Base-by-base conservation (phyloP, 2,329 filamentous ascomycete genomes). In the Amylocarpus encephaloides region DNA sequence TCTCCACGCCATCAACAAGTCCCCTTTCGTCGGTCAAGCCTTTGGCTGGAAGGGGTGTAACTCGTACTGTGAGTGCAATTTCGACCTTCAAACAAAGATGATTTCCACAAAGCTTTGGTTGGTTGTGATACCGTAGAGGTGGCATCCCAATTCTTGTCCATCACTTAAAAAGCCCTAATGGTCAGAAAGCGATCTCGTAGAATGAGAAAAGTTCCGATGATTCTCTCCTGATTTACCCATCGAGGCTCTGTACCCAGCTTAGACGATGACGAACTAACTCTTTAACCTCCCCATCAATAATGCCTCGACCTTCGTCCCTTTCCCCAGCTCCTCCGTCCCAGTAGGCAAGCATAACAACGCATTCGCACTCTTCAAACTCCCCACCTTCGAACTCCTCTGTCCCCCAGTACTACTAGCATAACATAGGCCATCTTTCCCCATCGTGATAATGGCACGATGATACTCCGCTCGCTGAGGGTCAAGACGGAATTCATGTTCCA, bases 291-390 rank as follows among this genome's bases (percentile, higher is more conserved):
- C 80, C 83, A 97, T 90, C 63, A 97, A 66, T 61, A 96, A 69
- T 9, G 90, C 92, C 54, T 92, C 82, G 3, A 90, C 82, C 61
- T 74, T 80, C 46, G 78, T 70, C 0, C 90, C 90, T 64, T 86
- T 86, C 42, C 72, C 75, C 49, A 90, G 64, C n/a, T 73, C 74
- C 5, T 80, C 82, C 32, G 82, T 73, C 2, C 80, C 79, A 33
- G 76, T 74, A 0, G 86, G 86, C 70, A 94, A 71, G 60, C 85
- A 87, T 19, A 97, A 69, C 61, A 98, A 69, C 3, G 86, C 89
- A 72, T 98, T 98, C 2, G 93, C 92, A 16, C 86, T 84, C 54
- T 85, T 87, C 59, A 97, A 75, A 67, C 92, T 97, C 0, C 90
- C 89, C 2, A 98, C 90, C 54, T 83, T 80, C 13, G 88, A 94